Base-by-base conservation (phyloP, 768 basidiomycete species). In the Dentipellis sp. region DNA sequence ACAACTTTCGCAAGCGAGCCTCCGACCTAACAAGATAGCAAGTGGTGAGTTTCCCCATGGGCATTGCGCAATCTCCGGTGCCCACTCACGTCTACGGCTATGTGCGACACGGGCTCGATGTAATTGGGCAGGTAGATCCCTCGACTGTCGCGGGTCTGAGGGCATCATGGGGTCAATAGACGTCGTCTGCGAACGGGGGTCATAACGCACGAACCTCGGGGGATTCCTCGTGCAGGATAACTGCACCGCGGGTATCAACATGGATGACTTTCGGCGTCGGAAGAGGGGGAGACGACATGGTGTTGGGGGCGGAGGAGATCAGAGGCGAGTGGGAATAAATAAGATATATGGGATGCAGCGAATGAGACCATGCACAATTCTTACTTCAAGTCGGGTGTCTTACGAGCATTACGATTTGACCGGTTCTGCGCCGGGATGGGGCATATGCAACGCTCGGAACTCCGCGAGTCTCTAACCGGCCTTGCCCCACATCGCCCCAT, bases 101-200 rank as follows among this genome's bases (percentile, higher is more conserved):
- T 94, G 68, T 98, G 94, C 17, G 94, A 97, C 14, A 99, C 87
- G 21, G 92, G 91, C 71, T 99, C 97, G 59, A 95, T 95, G 74
- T 98, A 85, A 67, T 97, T 94, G 54, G 97, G 97, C 35, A 99
- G 79, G 72, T 98, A 98, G 64, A 99, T 97, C 10, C 94, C 95
- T 67, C 94, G 78, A 65, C 91, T 94, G 71, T 97, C 94, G 61
- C 93, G 76, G 42, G 91, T 93, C 92, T 93, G 63, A 14, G 29
- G 29, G 6, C 29, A 29, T 29, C 29, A 29, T 29, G 29, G 29
- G 29, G 29, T 29, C 29, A 29, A 29, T 29, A 29, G 29, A 29
- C 3, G 29, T 29, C 29, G 29, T 29, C 6, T 29, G 29, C 29
- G 3, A 6, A 29, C 3, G 29, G 29, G 6, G 29, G 29, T 29